Evolutionary conservation across 805 yeast genomes (phyloP), one percentile per base, ranked within the genome.

Genomic region (Saturnispora hagleri): DNA sequence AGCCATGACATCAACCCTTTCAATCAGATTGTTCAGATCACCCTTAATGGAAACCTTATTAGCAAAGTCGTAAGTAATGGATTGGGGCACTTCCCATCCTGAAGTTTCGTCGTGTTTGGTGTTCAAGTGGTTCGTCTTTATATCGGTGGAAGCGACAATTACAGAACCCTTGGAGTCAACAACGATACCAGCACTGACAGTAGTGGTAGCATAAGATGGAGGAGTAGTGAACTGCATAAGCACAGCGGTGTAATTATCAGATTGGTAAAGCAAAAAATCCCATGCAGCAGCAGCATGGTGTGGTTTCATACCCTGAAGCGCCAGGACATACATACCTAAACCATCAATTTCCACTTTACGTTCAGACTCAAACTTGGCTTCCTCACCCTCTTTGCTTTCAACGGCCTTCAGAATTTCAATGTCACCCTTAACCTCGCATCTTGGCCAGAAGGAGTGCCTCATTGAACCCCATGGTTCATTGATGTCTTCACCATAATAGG

Each of bases 271-370:
- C 56, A 87, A 70, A 66, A 93, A 93, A 70, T 91, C 93, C 99
- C 99, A 93, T 22, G 89, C 71, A 55, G 95, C 88, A 52, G 99
- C 99, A 35, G 97, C 97, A 70, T 93, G 99, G 69, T 93, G 97
- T 8, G 99, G 99, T 69, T 93, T 93, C 98, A 93, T 90, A 55
- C 98, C 98, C 73, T 93, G 99, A 59, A 89, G 72, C 6, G 99
- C 99, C 91, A 87, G 84, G 50, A 91, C 96, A 64, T 82, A 90
- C 95, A 93, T 86, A 47, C 89, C 69, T 51, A 62, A 66, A 38
- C 80, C 81, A 42, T 73, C 65, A 48, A 78, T 65, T 12, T 51
- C 52, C 26, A 63, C 45, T 2, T 28, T 38, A 36, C 51, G 42
- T 51, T 50, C 46, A 17, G 44, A 8, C 43, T 54, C 38, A 27